Percentiles rank a stretch among this genome's conserved stretches.
Conservation (phyloP, 441 rosid genomes). For the Pelargonium fulgidum region DNA sequence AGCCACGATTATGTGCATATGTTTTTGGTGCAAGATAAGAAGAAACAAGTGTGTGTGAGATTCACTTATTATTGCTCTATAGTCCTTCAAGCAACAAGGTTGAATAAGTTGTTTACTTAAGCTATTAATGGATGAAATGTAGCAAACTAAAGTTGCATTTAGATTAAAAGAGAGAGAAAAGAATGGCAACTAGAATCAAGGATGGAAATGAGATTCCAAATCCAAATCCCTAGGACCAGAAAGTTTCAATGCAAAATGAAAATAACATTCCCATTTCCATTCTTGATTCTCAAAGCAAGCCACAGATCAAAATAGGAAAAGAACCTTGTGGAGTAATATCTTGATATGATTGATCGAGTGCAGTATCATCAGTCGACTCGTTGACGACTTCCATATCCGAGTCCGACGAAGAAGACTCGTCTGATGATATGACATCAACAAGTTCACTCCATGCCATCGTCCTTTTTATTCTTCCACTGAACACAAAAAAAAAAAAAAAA, state of each 20-base stretch:
- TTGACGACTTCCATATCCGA: constrained; percentile 29
- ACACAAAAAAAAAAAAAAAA: not conserved
- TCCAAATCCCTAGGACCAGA: not conserved
- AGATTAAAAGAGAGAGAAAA: not conserved
- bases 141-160: too few relatives aligned
- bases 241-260: too few relatives aligned
- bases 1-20: too few relatives aligned
- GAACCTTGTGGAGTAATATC: constrained; percentile 42
- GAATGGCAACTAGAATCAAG: not conserved
- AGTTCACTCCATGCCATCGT: constrained; percentile 41
- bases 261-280: too few relatives aligned
- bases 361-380: constrained; percentile 12
- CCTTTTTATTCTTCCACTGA: constrained; percentile 33
- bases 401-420: constrained; percentile 41
- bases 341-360: constrained; percentile 21
- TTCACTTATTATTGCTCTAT: too few relatives aligned
- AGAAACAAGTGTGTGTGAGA: not conserved
- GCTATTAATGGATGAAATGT: too few relatives aligned
- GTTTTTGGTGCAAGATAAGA: not conserved
- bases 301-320: constrained; percentile 5
- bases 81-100: not conserved
- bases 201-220: not conserved
- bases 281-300: constrained; percentile 5
- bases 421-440: constrained; percentile 52
- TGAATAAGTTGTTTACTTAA: too few relatives aligned